phyloP scores from a whole-genome alignment of 257 asterid genomes.

The Oldenlandia corymbosa region DNA sequence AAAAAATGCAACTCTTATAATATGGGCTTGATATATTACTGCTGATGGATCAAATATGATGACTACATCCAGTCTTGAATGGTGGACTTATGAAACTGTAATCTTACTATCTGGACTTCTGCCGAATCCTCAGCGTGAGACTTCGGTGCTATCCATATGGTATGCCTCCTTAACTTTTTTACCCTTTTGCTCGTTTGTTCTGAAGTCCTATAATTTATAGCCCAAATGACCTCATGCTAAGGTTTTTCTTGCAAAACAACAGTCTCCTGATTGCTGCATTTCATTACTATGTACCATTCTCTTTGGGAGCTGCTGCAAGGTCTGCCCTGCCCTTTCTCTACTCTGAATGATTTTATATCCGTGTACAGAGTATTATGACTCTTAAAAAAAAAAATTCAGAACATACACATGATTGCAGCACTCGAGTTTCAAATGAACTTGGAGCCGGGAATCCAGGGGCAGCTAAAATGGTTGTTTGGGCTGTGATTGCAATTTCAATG shows the following conservation, averaged over 20 bases:
- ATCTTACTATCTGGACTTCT: conserved; percentile 55
- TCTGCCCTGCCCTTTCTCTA: conserved; percentile 13
- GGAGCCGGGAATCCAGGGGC: conserved; percentile 47
- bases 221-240: neutral
- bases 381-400: too few species aligned
- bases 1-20: too few species aligned
- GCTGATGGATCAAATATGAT: neutral
- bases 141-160: conserved; percentile 57
- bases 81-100: conserved; percentile 52
- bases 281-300: conserved; percentile 53
- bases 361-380: neutral
- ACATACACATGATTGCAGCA: conserved; percentile 28
- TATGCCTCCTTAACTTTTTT: neutral
- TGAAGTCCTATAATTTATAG: neutral
- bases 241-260: conserved; percentile 19
- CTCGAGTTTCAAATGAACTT: conserved; percentile 53
- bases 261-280: conserved; percentile 45
- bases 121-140: conserved; percentile 54
- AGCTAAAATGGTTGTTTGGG: conserved; percentile 39
- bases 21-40: too few species aligned
- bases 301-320: conserved; percentile 63
- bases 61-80: conserved; percentile 35
- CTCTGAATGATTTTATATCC: neutral
- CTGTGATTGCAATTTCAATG: conserved; percentile 33
- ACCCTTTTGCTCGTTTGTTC: neutral